Percentiles rank a stretch among this genome's conserved stretches.
Conservation (phyloP, 225 moss, liverwort and hornwort species). For the Polytrichum formosum region DNA sequence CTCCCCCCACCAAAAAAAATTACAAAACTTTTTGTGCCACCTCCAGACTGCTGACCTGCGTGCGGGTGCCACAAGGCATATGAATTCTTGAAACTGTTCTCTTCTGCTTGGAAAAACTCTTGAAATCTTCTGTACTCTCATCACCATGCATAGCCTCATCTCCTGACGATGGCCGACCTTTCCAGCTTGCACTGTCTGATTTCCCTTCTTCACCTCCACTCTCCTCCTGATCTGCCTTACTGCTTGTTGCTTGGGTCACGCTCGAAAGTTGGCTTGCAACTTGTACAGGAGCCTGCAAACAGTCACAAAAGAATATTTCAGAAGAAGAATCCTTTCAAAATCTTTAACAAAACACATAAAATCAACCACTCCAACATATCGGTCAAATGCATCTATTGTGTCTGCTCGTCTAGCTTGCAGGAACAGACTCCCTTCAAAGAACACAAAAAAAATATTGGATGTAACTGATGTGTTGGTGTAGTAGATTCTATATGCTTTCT, state of each 20-base stretch:
- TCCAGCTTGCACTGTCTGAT: slow-evolving; percentile 58
- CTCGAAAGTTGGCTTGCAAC: slow-evolving; percentile 43
- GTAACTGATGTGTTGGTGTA: no score
- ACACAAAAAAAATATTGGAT: no score
- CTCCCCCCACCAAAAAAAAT: neutral
- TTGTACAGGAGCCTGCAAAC: slow-evolving; percentile 38
- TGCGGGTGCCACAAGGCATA: slow-evolving; percentile 29
- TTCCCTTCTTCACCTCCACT: slow-evolving; percentile 60
- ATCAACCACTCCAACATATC: no score
- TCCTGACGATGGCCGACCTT: slow-evolving; percentile 19
- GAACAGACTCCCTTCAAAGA: no score
- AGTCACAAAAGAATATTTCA: neutral
- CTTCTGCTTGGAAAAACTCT: slow-evolving; percentile 17
- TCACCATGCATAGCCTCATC: slow-evolving; percentile 12
- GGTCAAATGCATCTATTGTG: no score
- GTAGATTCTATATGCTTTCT: no score
- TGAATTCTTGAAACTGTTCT: slow-evolving; percentile 30
- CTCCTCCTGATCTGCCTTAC: slow-evolving; percentile 6
- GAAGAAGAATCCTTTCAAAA: neutral
- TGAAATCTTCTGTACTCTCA: slow-evolving; percentile 1
- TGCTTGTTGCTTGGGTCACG: slow-evolving; percentile 29
- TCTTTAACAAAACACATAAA: neutral
- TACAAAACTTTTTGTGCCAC: slow-evolving; percentile 31
- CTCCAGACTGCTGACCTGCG: slow-evolving; percentile 18
- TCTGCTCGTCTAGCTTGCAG: no score